Evolutionary conservation across 139 green algal species (phyloP), one percentile per base, ranked within the genome.

Genomic region (Spirogloea muscicola): DNA sequence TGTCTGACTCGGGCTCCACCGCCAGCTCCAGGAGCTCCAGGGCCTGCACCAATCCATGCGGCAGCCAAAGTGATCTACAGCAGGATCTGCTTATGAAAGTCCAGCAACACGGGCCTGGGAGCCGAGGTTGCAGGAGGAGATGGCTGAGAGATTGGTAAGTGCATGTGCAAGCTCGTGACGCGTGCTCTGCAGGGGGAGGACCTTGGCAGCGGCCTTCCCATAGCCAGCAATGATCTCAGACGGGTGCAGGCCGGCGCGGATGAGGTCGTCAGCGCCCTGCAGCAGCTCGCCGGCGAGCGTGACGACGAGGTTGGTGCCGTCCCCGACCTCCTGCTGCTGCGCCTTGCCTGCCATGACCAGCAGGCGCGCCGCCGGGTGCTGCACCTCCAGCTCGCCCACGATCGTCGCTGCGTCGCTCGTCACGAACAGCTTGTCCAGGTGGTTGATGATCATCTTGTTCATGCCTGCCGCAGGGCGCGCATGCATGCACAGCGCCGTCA

Each of bases 381-480:
- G 85, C 46, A 99, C 91, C 83, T 99, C 94, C 36, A 99, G 87
- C 84, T 99, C 94, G 5, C 69, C 88, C 9, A 96, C 79, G 65
- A 99, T 99, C 1, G 94, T 98, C 57, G 85, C 89, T 0, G 92
- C 89, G 72, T 99, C 94, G 79, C 84, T 95, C 10, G 94, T 99
- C 6, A 99, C 93, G 85, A 97, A 98, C 25, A 98, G 87, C 81
- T 96, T 96, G 48, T 97, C 94, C 33, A 99, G 75, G 58, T 99
- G 94, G 82, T 99, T 99, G 85, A 99, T 97, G 3, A 99, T 90
- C 90, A 99, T 97, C 80, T 99, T 99, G 84, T 97, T 98, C 94
- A 98, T 98, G 46, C 93, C 93, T 97, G 86, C 36, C 25, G 3
- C 7, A 3, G 48, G 2, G 10, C 1, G 25, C 25, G 3, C 31